phyloP scores from a whole-genome alignment of 1,139 yeast species.

The Scheffersomyces titani region DNA sequence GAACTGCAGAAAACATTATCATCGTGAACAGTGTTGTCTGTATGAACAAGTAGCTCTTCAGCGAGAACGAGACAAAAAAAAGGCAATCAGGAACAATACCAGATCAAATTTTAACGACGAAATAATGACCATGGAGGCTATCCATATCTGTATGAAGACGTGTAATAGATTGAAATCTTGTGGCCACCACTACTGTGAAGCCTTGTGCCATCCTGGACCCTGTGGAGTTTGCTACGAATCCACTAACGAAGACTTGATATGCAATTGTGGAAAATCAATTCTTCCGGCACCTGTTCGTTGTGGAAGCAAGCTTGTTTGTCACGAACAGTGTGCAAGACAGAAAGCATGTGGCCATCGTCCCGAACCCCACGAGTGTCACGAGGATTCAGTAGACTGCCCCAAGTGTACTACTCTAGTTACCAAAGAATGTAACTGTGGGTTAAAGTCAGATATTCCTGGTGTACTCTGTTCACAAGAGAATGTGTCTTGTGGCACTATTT shows the following conservation, averaged over 20 bases:
- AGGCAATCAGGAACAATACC: slow-evolving; percentile 46
- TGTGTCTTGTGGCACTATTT: slow-evolving; percentile 72
- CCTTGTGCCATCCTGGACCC: slow-evolving; percentile 80
- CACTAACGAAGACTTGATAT: slow-evolving; percentile 74
- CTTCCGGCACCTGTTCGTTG: slow-evolving; percentile 88
- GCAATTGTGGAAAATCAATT: slow-evolving; percentile 83
- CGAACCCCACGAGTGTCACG: slow-evolving; percentile 78
- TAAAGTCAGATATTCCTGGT: slow-evolving; percentile 52
- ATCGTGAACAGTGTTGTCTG: slow-evolving; percentile 68
- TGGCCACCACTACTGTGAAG: slow-evolving; percentile 71
- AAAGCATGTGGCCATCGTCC: slow-evolving; percentile 75
- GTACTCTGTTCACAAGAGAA: slow-evolving; percentile 69
- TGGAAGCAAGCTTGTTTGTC: slow-evolving; percentile 76
- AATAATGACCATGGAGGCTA: slow-evolving; percentile 67
- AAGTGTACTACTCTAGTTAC: slow-evolving; percentile 71
- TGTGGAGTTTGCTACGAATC: slow-evolving; percentile 87
- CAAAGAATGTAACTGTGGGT: slow-evolving; percentile 74
- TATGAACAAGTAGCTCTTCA: slow-evolving; percentile 63
- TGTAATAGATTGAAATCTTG: slow-evolving; percentile 72
- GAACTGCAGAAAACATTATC: slow-evolving; percentile 82
- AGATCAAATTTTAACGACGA: slow-evolving; percentile 41
- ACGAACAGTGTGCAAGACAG: slow-evolving; percentile 63
- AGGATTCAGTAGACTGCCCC: slow-evolving; percentile 64
- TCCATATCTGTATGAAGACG: slow-evolving; percentile 71
- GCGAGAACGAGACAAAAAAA: slow-evolving; percentile 61